Base-by-base conservation (phyloP, 768 basidiomycete species). In the Auricularia cornea region DNA sequence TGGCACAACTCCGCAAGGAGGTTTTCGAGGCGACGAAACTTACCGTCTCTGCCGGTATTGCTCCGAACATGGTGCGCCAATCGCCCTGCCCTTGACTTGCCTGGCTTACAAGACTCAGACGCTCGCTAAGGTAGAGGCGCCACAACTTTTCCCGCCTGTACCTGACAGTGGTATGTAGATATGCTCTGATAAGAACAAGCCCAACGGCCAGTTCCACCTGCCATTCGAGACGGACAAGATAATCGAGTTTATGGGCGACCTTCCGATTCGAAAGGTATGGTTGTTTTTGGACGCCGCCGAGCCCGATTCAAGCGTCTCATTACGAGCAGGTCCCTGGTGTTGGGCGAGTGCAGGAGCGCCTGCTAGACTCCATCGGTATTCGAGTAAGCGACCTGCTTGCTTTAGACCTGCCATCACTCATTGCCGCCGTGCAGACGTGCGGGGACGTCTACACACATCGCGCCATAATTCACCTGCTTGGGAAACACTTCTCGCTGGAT, bases 101-200 rank as follows among this genome's bases (percentile, higher is more conserved):
- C 31, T 54, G 65, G 40, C 65, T 68, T 60, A 73, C 63, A 51
- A 65, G 64, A 28, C 51, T 2, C 64, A 92, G 86, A 94, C 94
- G 89, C 80, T 98, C 20, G 93, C 94, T 44, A 98, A 98, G 81
- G 90, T 92, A 61, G 68, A 78, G 14, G 28, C 28, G 23, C n/a
- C 4, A 26, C 30, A 40, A 10, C n/a, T 68, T n/a, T 41, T 59
- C 63, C 38, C 61, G 61, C 31, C 52, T 54, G 16, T 10, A 28
- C 29, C 62, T 32, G 33, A 56, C 33, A 31, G 35, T 30, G 48
- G 64, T 18, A 33, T 12, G 16, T 60, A 94, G 90, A 95, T 96
- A 35, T 94, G 92, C 72, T 96, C 94, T 31, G 94, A 98, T 74
- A 93, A 89, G 87, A 96, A 98, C 73, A 98, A 98, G 75, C 95